Evolutionary conservation across 2,329 filamentous ascomycete species (phyloP).

Genomic region (Penicillium sp.): DNA sequence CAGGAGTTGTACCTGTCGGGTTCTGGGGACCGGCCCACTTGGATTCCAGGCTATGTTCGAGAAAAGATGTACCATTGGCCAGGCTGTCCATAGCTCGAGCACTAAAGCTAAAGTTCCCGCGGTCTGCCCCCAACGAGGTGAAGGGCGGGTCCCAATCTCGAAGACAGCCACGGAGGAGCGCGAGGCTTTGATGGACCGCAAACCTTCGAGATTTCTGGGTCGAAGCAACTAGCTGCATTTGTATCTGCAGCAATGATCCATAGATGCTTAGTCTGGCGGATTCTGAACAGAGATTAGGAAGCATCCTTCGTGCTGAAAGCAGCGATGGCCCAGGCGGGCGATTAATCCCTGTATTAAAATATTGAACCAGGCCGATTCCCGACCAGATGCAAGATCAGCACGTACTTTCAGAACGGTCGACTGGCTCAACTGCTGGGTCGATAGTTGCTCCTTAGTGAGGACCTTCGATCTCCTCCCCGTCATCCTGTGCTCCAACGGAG

Average conservation of each 20-base stretch:
- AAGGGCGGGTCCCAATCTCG: constrained; percentile 18
- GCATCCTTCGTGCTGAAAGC: constrained; percentile 1
- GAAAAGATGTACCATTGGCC: constrained; percentile 20
- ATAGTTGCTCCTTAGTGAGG: constrained; percentile 6
- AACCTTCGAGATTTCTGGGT: constrained; percentile 18
- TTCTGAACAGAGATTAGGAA: constrained; percentile 13
- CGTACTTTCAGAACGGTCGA: constrained; percentile 16
- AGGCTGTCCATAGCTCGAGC: constrained; percentile 19
- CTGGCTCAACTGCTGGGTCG: neutral
- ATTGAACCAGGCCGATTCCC: constrained; percentile 17
- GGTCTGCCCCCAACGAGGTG: constrained; percentile 18
- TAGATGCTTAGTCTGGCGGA: constrained; percentile 5
- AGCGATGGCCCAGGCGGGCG: neutral
- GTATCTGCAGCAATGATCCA: constrained; percentile 1
- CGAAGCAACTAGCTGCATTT: constrained; percentile 21
- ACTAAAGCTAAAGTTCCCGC: constrained; percentile 27
- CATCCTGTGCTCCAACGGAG: constrained; percentile 7
- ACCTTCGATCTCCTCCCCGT: constrained; percentile 5
- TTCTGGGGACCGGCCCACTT: constrained; percentile 18
- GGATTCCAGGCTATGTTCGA: constrained; percentile 18
- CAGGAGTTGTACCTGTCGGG: constrained; percentile 15
- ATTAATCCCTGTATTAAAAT: constrained; percentile 26
- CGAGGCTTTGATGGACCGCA: constrained; percentile 2
- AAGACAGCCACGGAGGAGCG: constrained; percentile 9
- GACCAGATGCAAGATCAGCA: constrained; percentile 22